A percentile compares a stretch with the other conserved stretches of the same genome.
Conservation (phyloP, 2,329 filamentous ascomycete species). For the Periconia sp. region DNA sequence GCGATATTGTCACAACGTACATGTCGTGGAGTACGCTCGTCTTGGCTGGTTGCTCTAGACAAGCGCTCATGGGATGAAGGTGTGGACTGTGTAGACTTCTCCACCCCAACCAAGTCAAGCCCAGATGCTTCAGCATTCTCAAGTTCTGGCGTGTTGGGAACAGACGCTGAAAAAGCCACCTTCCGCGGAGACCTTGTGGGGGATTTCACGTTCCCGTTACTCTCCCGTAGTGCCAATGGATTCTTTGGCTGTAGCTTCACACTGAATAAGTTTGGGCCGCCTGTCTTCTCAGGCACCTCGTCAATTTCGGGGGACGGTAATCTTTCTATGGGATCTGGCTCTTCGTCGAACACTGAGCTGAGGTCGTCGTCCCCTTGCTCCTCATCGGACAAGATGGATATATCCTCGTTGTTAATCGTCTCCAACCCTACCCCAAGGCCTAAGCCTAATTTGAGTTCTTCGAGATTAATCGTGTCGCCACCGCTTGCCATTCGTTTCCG, state of each 20-base stretch:
- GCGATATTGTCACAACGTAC: conserved; percentile 39
- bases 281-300: conserved; percentile 18
- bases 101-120: conserved; percentile 24
- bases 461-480: conserved; percentile 67
- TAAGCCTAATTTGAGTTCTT: conserved; percentile 63
- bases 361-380: conserved; percentile 24
- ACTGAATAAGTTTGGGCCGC: conserved; percentile 34
- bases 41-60: conserved; percentile 22
- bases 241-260: conserved; percentile 33
- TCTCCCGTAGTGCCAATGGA: conserved; percentile 37
- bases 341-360: conserved; percentile 35
- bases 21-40: conserved; percentile 35
- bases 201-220: conserved; percentile 36
- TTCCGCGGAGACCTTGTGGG: conserved; percentile 41
- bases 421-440: conserved; percentile 55
- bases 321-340: conserved; percentile 24
- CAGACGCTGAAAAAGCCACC: conserved; percentile 41
- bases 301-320: conserved; percentile 28
- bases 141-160: conserved; percentile 35
- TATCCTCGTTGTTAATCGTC: conserved; percentile 30
- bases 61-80: conserved; percentile 23
- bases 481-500: conserved; percentile 74
- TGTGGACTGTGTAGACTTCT: conserved; percentile 17
- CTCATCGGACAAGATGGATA: conserved; percentile 25
- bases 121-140: conserved; percentile 38